A percentile compares a stretch with the other conserved stretches of the same genome.
Conservation (phyloP, 306 rosid species). For the Quercus suber region DNA sequence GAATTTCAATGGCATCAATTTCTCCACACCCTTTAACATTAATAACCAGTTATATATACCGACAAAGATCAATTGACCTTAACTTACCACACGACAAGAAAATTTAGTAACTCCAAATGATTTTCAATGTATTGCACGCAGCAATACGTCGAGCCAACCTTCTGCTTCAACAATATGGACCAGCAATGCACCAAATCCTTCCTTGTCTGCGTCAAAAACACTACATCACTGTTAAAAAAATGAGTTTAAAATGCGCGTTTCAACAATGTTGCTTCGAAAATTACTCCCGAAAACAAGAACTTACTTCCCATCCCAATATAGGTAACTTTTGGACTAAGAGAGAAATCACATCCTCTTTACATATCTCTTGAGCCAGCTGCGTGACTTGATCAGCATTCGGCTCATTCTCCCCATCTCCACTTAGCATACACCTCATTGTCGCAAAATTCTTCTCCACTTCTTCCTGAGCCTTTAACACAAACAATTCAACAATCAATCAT, state of each 20-base stretch:
- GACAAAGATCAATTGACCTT: too few species aligned
- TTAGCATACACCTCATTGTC: slow-evolving; percentile 73
- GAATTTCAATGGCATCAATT: background rate
- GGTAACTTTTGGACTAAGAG: slow-evolving; percentile 78
- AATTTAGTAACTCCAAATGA: slow-evolving; percentile 69
- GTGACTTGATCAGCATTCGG: slow-evolving; percentile 72
- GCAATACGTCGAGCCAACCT: slow-evolving; percentile 58
- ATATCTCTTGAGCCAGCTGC: slow-evolving; percentile 74
- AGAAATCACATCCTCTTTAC: slow-evolving; percentile 76
- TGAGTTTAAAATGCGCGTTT: too few species aligned
- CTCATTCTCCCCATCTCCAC: slow-evolving; percentile 87
- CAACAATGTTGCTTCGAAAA: too few species aligned
- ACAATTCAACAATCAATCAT: slow-evolving; percentile 3
- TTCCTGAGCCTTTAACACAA: slow-evolving; percentile 61
- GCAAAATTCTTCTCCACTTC: slow-evolving; percentile 84
- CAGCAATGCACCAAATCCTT: slow-evolving; percentile 88
- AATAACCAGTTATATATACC: too few species aligned
- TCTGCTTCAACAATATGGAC: slow-evolving; percentile 83
- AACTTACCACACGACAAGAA: slow-evolving; percentile 68
- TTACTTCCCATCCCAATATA: slow-evolving; percentile 93
- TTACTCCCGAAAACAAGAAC: background rate
- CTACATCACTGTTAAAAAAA: background rate
- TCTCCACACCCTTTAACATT: background rate
- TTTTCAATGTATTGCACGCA: slow-evolving; percentile 71
- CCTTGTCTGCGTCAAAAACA: slow-evolving; percentile 67